A percentile compares a stretch with the other conserved stretches of the same genome.
These are phyloP conservation scores for Penicillium manginii DNA, from an alignment of 495 filamentous ascomycete genomes.

Conservation along the genomic window DNA sequence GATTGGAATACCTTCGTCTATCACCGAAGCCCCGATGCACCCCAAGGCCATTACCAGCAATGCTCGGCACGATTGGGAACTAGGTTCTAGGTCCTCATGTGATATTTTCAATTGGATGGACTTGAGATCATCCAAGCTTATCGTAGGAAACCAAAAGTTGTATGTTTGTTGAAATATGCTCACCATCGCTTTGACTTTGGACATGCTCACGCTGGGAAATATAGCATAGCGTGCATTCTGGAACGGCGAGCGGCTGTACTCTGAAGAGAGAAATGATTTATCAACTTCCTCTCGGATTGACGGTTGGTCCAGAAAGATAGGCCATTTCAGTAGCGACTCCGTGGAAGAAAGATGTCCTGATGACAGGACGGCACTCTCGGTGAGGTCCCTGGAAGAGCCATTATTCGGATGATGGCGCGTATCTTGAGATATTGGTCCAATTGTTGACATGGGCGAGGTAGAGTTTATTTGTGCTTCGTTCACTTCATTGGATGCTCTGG, in stretches of 20 bases:
- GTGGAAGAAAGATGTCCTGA: conserved; percentile 15
- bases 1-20: neutral
- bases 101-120: conserved; percentile 6
- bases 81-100: conserved; percentile 9
- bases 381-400: conserved; percentile 9
- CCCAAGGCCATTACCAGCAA: conserved; percentile 16
- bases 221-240: conserved; percentile 8
- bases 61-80: conserved; percentile 9
- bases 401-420: conserved; percentile 3
- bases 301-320: conserved; percentile 9
- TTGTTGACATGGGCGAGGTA: conserved; percentile 6
- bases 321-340: conserved; percentile 13
- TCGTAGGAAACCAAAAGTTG: conserved; percentile 15
- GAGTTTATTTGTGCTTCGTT: neutral
- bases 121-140: conserved; percentile 10
- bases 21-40: conserved; percentile 11
- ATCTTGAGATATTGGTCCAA: neutral
- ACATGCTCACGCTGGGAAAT: conserved; percentile 10
- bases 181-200: conserved; percentile 8
- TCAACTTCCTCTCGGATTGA: conserved; percentile 4
- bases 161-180: conserved; percentile 12
- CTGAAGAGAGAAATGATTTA: conserved; percentile 6
- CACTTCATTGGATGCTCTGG: neutral
- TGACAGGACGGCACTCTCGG: conserved; percentile 12
- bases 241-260: conserved; percentile 5